Percentiles rank a stretch among this genome's conserved stretches.
Conservation (phyloP, 2,329 filamentous ascomycete genomes). For the Tolypocladium paradoxum region DNA sequence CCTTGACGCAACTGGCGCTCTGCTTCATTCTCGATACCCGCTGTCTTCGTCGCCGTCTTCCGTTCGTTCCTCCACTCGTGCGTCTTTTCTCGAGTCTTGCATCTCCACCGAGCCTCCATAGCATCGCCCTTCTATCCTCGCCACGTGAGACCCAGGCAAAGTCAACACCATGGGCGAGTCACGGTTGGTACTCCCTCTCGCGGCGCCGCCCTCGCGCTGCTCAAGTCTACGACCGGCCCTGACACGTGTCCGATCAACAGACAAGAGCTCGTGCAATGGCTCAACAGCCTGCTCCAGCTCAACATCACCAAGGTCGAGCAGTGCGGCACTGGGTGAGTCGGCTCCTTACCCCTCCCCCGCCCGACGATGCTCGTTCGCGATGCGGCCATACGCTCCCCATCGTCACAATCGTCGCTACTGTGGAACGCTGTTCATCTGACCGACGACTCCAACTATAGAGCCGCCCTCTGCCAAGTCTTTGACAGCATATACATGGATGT, state of each 20-base stretch:
- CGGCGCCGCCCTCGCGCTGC: background rate
- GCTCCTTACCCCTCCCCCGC: slow-evolving; percentile 8
- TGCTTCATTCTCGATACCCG: slow-evolving; percentile 1
- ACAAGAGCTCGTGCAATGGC: slow-evolving; percentile 92
- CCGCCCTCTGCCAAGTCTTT: slow-evolving; percentile 92
- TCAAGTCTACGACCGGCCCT: background rate
- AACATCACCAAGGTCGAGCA: slow-evolving; percentile 99
- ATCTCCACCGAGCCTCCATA: background rate
- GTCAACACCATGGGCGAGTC: slow-evolving; percentile 35
- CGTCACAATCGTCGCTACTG: background rate
- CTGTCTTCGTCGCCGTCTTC: background rate
- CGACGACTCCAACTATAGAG: slow-evolving; percentile 42
- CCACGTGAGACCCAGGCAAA: slow-evolving; percentile 5
- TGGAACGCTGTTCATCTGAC: slow-evolving; percentile 4
- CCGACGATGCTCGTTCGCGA: background rate
- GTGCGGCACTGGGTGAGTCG: slow-evolving; percentile 80
- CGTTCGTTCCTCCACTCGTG: slow-evolving; percentile 1
- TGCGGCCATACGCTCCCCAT: background rate
- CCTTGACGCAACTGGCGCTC: slow-evolving; percentile 2
- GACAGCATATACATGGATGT: slow-evolving; percentile 96
- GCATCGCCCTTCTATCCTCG: background rate
- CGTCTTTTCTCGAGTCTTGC: slow-evolving; percentile 3
- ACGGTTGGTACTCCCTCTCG: slow-evolving; percentile 22
- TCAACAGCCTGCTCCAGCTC: slow-evolving; percentile 94
- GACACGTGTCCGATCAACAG: slow-evolving; percentile 34